A percentile compares a stretch with the other conserved stretches of the same genome.
phyloP scores from a whole-genome alignment of 768 basidiomycete species.

The Paxillus involutus region DNA sequence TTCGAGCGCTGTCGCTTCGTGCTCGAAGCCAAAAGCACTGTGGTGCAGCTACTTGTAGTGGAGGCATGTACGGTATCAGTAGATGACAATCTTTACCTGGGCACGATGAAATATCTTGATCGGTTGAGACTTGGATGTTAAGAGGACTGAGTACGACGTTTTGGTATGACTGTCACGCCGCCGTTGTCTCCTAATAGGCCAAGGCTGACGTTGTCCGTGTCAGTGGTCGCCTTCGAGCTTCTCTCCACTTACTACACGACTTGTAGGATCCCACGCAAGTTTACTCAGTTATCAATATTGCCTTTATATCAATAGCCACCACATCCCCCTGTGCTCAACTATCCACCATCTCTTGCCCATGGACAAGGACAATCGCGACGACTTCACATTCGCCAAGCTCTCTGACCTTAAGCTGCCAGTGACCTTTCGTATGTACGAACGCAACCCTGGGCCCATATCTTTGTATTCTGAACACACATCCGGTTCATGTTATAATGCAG shows the following conservation, averaged over 20 bases:
- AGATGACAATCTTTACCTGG: too few relatives aligned
- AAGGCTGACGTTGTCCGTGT: too few relatives aligned
- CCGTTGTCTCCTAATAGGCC: too few relatives aligned
- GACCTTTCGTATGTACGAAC: conserved; percentile 76
- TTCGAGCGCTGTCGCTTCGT: conserved; percentile 12
- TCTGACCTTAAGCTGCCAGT: conserved; percentile 87
- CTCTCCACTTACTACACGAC: too few relatives aligned
- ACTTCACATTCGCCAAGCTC: conserved; percentile 90
- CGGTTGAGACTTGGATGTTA: too few relatives aligned
- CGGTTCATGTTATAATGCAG: conserved; percentile 35
- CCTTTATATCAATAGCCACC: too few relatives aligned
- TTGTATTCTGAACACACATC: background rate
- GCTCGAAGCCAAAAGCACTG: conserved; percentile 25
- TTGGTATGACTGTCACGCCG: background rate
- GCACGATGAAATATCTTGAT: too few relatives aligned
- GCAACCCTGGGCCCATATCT: background rate
- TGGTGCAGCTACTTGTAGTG: conserved; percentile 20
- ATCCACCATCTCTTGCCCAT: conserved; percentile 25
- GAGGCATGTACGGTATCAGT: conserved; percentile 18
- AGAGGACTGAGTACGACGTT: background rate
- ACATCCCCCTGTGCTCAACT: too few relatives aligned
- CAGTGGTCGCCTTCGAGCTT: too few relatives aligned
- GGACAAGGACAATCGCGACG: conserved; percentile 73
- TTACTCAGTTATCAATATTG: too few relatives aligned
- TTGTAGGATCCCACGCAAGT: too few relatives aligned